Evolutionary conservation across 257 asterid species (phyloP).

Genomic region (Solanum commersonii): DNA sequence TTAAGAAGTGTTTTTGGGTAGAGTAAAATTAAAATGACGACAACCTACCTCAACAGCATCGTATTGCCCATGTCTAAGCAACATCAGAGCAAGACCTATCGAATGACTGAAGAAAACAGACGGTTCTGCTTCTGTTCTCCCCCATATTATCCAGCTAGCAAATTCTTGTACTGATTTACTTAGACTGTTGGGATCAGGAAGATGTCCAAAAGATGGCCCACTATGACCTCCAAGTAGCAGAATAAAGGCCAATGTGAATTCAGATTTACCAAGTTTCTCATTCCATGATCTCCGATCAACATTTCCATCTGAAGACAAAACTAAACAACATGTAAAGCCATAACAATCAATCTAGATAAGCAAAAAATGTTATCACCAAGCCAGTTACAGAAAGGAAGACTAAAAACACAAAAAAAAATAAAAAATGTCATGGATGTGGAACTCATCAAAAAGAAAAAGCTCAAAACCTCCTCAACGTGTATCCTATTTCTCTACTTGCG

Average conservation of each 20-base stretch:
- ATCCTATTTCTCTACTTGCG: background rate
- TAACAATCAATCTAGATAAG: background rate
- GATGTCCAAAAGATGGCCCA: constrained; percentile 26
- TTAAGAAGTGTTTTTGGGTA: background rate
- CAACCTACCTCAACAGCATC: constrained; percentile 70
- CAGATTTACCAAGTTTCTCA: constrained; percentile 76
- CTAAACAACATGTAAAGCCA: background rate
- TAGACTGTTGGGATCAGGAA: constrained; percentile 53
- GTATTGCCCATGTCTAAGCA: constrained; percentile 74
- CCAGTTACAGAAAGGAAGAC: background rate
- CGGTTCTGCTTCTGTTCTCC: constrained; percentile 65
- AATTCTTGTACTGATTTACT: constrained; percentile 57
- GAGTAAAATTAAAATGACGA: constrained; percentile 8
- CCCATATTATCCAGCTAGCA: constrained; percentile 88
- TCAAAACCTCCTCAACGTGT: background rate
- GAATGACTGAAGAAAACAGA: constrained; percentile 76
- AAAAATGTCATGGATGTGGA: background rate
- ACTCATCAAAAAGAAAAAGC: background rate
- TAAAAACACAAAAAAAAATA: background rate
- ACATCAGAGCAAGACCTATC: constrained; percentile 57
- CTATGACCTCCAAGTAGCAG: constrained; percentile 39
- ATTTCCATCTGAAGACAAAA: constrained; percentile 43
- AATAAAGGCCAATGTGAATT: constrained; percentile 63
- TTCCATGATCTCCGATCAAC: constrained; percentile 55
- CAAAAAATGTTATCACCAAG: background rate